Evolutionary conservation across 495 filamentous ascomycete species (phyloP).

Genomic region (Lophium mytilinum): DNA sequence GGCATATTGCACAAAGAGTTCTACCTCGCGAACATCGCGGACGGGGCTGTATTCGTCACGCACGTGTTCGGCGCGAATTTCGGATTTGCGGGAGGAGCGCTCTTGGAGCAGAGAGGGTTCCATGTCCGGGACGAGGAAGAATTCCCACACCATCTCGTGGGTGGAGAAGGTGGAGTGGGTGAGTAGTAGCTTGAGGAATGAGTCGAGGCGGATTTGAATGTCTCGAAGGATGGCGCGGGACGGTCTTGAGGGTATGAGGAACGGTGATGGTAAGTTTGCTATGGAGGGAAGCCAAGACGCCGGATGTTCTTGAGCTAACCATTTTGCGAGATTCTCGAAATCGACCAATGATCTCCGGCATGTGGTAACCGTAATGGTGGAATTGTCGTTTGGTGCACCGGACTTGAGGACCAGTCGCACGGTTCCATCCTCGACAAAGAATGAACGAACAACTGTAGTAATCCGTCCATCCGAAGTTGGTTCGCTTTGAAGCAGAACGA

Average conservation of each 20-base stretch:
- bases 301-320: slow-evolving; percentile 86
- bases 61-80: slow-evolving; percentile 71
- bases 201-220: slow-evolving; percentile 78
- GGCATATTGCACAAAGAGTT: slow-evolving; percentile 83
- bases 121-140: slow-evolving; percentile 93
- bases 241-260: slow-evolving; percentile 86
- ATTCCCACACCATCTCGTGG: slow-evolving; percentile 98
- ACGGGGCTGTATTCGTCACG: slow-evolving; percentile 80
- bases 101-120: slow-evolving; percentile 85
- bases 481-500: slow-evolving; percentile 70
- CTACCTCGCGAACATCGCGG: slow-evolving; percentile 75
- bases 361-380: slow-evolving; percentile 83
- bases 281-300: slow-evolving; percentile 88
- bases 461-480: slow-evolving; percentile 68
- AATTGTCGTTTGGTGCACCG: slow-evolving; percentile 58
- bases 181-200: slow-evolving; percentile 76
- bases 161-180: slow-evolving; percentile 89
- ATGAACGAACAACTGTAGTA: slow-evolving; percentile 91
- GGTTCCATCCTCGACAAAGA: slow-evolving; percentile 94
- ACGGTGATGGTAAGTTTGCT: slow-evolving; percentile 72
- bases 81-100: slow-evolving; percentile 76
- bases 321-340: slow-evolving; percentile 82
- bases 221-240: slow-evolving; percentile 80
- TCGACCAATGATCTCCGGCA: slow-evolving; percentile 83
- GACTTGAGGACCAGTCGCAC: slow-evolving; percentile 92